Conservation (phyloP, 1,139 yeast species). For the Meyerozyma smithsonii region DNA sequence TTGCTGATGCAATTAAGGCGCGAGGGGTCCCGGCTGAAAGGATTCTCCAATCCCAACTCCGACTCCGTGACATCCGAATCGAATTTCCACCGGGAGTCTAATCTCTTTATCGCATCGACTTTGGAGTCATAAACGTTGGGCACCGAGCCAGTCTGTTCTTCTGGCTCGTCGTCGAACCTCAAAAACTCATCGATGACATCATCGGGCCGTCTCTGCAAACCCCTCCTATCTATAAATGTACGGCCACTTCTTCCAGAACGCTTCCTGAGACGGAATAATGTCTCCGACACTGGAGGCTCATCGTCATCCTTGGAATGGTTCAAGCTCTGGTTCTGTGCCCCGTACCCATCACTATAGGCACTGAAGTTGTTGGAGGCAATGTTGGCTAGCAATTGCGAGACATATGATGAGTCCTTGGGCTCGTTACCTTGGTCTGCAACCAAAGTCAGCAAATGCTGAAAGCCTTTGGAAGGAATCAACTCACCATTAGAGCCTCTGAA, state of each 20-base stretch:
- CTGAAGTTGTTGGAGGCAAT: constrained; percentile 43
- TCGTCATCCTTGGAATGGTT: constrained; percentile 21
- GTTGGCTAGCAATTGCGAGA: constrained; percentile 40
- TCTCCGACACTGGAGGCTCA: constrained; percentile 41
- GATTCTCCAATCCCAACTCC: constrained; percentile 44
- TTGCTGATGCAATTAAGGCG: constrained; percentile 76
- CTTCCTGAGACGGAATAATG: constrained; percentile 62
- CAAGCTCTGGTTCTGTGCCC: constrained; percentile 19
- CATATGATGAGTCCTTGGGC: constrained; percentile 28
- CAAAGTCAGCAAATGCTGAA: constrained; percentile 39
- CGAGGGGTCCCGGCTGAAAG: constrained; percentile 62
- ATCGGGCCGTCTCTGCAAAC: constrained; percentile 30
- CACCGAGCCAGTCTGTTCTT: constrained; percentile 15
- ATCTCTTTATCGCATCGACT: constrained; percentile 48
- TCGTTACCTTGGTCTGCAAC: constrained; percentile 26
- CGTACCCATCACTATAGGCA: constrained; percentile 43
- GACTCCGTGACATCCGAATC: constrained; percentile 58
- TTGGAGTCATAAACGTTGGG: constrained; percentile 54
- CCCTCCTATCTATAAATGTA: constrained; percentile 67
- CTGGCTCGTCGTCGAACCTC: constrained; percentile 24
- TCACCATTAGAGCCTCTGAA: constrained; percentile 45
- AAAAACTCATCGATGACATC: constrained; percentile 36
- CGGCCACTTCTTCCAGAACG: constrained; percentile 73
- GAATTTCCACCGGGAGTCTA: constrained; percentile 70
- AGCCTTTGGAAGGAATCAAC: constrained; percentile 38